Percentiles rank a stretch among this genome's conserved stretches.
Conservation (phyloP, 208 protist species). For the Trypanosoma congolense region DNA sequence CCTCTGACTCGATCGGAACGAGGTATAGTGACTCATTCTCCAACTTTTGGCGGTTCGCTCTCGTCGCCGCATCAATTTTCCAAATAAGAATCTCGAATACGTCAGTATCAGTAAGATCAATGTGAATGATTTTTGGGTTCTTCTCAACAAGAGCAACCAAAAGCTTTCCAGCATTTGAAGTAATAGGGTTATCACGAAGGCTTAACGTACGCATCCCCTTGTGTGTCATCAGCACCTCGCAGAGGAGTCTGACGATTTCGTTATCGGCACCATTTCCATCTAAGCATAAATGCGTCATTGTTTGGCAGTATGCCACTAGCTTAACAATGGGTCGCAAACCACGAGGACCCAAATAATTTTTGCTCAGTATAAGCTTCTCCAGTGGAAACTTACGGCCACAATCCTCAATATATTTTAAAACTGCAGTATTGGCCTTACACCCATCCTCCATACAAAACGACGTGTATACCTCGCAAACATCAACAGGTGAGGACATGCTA, state of each 20-base stretch:
- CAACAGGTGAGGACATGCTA: constrained; percentile 10
- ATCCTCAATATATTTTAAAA: constrained; percentile 65
- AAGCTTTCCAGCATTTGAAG: constrained; percentile 56
- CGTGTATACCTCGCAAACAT: constrained; percentile 62
- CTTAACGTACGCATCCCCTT: constrained; percentile 53
- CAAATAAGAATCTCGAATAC: constrained; percentile 69
- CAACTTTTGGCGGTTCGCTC: constrained; percentile 27
- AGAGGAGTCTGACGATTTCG: constrained; percentile 56
- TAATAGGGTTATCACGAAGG: constrained; percentile 80
- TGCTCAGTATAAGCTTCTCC: constrained; percentile 37
- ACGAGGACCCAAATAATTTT: constrained; percentile 88
- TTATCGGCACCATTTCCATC: constrained; percentile 84
- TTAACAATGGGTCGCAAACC: constrained; percentile 77
- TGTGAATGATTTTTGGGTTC: constrained; percentile 65
- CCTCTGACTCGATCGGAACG: constrained; percentile 1
- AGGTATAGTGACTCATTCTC: constrained; percentile 23
- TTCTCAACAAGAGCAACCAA: constrained; percentile 68
- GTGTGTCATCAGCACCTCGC: constrained; percentile 64
- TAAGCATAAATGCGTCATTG: constrained; percentile 65
- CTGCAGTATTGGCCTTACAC: constrained; percentile 77
- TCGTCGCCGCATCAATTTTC: constrained; percentile 46
- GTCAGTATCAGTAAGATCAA: constrained; percentile 70
- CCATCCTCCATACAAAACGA: constrained; percentile 69
- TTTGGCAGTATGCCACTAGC: constrained; percentile 79
- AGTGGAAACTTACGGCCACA: constrained; percentile 27